Evolutionary conservation across 1,284 basidiomycete genomes (phyloP), one percentile per base, ranked within the genome.

Genomic region (Trichosporon sp.): DNA sequence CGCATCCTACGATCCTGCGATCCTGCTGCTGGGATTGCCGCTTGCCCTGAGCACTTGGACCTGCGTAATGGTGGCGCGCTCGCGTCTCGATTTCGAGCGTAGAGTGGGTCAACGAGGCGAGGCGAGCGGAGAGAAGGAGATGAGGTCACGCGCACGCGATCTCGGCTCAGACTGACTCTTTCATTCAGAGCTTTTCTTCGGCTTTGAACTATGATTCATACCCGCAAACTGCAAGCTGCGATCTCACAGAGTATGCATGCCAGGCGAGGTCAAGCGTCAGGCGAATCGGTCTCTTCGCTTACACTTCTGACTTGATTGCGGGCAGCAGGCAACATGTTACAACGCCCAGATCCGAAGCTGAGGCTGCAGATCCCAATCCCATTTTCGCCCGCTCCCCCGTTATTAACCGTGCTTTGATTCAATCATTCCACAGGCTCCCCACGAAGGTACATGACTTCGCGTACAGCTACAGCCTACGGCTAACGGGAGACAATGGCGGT

Each of bases 91-190:
- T 54, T 29, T 27, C 29, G 21, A 25, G 27, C 49, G 16, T 54
- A 2, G 49, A n/a, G 16, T 9, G 27, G 49, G 49, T 27, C 21
- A 16, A 14, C 11, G n/a, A 52, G 5, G 46, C 23, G 27, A 29
- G n/a, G n/a, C n/a, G n/a, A n/a, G n/a, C n/a, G n/a, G n/a, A n/a
- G n/a, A 54, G 25, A 29, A 16, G 13, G 25, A 6, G 7, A 54
- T 54, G 49, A 54, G 49, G 49, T 54, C 49, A 54, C 49, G 49
- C 25, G 49, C 49, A 54, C 49, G 49, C 49, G 49, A 54, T 54
- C 31, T 29, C 49, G 40, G 40, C 16, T 23, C 19, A 44, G 40
- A n/a, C 40, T 44, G 40, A 44, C 19, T n/a, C n/a, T n/a, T n/a
- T n/a, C n/a, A n/a, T n/a, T 11, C 32, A 32, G 32, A 32, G 32